Conservation (phyloP, 352 stramenopile genomes). For the Salisapilia sapeloensis region DNA sequence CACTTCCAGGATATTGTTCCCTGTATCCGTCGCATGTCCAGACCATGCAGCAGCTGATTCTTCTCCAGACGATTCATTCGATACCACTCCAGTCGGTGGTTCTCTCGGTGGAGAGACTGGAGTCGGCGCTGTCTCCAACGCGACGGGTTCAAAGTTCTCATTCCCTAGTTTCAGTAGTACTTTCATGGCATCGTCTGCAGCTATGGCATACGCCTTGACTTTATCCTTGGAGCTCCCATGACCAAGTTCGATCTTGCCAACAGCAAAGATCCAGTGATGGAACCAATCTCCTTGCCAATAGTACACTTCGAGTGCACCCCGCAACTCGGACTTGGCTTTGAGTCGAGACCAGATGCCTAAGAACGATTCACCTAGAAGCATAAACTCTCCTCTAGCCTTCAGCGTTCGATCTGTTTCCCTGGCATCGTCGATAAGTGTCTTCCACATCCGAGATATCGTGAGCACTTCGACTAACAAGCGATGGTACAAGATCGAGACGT, state of each 20-base stretch:
- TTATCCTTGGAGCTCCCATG: constrained; percentile 43
- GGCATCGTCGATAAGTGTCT: constrained; percentile 17
- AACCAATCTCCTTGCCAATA: constrained; percentile 26
- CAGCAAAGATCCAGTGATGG: constrained; percentile 43
- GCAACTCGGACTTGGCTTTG: constrained; percentile 12
- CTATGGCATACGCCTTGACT: constrained; percentile 23
- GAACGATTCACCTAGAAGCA: constrained; percentile 18
- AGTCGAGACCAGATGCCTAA: constrained; percentile 30
- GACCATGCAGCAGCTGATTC: constrained; percentile 2
- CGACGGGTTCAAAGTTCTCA: too few relatives aligned
- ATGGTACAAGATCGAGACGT: constrained; percentile 20
- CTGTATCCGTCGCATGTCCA: constrained; percentile 1
- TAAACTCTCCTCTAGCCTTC: constrained; percentile 5
- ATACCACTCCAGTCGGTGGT: constrained; percentile 2
- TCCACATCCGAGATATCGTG: constrained; percentile 23
- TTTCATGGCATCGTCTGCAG: constrained; percentile 14
- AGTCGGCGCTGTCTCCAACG: too few relatives aligned
- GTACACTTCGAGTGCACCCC: constrained; percentile 17
- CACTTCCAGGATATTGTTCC: not conserved
- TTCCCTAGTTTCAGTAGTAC: constrained; percentile 15
- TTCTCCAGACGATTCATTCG: constrained; percentile 4
- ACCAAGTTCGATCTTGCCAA: constrained; percentile 50
- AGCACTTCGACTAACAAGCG: constrained; percentile 28
- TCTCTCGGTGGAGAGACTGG: constrained; percentile 6
- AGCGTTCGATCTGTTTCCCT: constrained; percentile 7